Evolutionary conservation across 208 protist genomes (phyloP).

Genomic region (Strigomonas culicis): DNA sequence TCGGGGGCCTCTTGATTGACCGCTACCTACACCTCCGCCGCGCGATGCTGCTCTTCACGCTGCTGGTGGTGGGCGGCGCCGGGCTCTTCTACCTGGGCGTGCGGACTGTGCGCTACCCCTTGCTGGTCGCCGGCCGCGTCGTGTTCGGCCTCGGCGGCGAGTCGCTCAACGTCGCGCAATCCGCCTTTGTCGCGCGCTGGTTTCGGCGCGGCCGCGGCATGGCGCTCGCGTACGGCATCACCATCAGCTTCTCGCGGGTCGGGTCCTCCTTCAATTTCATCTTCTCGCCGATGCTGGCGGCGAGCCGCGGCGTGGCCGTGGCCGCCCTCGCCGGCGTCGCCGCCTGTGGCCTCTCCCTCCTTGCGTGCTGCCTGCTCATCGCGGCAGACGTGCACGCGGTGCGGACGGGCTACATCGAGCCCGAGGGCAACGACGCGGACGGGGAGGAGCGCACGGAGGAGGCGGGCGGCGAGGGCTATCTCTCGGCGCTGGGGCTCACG

Average conservation of each 20-base stretch:
- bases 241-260: conserved; percentile 86
- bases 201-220: conserved; percentile 78
- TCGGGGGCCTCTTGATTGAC: conserved; percentile 90
- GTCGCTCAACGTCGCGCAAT: conserved; percentile 86
- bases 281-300: conserved; percentile 78
- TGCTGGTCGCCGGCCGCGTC: conserved; percentile 76
- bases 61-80: conserved; percentile 59
- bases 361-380: conserved; percentile 53
- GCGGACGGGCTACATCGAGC: conserved; percentile 59
- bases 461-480: conserved; percentile 9
- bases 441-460: conserved; percentile 2
- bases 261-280: conserved; percentile 91
- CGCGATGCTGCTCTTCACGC: conserved; percentile 77
- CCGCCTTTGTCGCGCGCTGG: conserved; percentile 90
- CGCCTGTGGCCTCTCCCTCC: conserved; percentile 63
- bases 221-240: conserved; percentile 91
- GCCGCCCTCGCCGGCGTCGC: conserved; percentile 59
- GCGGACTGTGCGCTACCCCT: conserved; percentile 39
- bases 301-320: conserved; percentile 35
- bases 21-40: conserved; percentile 74
- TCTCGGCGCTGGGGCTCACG: conserved; percentile 24
- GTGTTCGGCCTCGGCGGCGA: conserved; percentile 90
- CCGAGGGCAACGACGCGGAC: conserved; percentile 28
- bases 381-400: conserved; percentile 69
- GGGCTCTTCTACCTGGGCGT: conserved; percentile 78